Evolutionary conservation across 257 asterid genomes (phyloP), one percentile per base, ranked within the genome.

Genomic region (Lycium barbarum): DNA sequence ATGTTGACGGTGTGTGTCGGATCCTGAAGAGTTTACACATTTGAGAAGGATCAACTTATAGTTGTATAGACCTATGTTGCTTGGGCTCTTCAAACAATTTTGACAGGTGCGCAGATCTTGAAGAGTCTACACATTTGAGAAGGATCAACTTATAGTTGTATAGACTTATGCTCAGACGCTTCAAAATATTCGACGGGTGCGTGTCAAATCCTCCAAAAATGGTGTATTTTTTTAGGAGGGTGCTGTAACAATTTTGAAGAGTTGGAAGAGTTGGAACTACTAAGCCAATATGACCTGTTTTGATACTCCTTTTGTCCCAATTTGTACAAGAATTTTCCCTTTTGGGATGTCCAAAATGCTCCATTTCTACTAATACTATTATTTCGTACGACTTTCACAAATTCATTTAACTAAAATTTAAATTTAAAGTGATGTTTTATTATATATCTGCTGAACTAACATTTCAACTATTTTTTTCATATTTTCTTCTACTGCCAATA

Each of bases 71-170:
- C n/a, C 2, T 36, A 68, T 68, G 13, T 68, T 36, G 26, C 13
- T 68, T 2, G 6, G 3, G 15, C 3, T 68, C 13, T 18, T 59
- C 33, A 61, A 9, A 61, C 2, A 59, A 59, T 17, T 3, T 7
- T 11, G 0, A 18, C 5, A 0, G 1, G 18, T 12, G 6, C 5
- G 12, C 8, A 12, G 97, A 93, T 72, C 93, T 93, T 0, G 97
- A 93, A 89, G 94, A 91, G 15, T 90, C 94, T 1, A 89, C 91
- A 45, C 95, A 91, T 87, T 91, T 93, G 81, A 90, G 94, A 87
- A 90, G 90, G 86, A 72, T 91, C 62, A 82, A 84, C 78, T 87
- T 86, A 55, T 90, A 92, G 90, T 49, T 49, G 54, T 9, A 9
- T 49, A 49, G 13, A 49, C 54, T 13, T 49, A 9, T 49, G 54